Evolutionary conservation across 1,284 basidiomycete species (phyloP).

Genomic region (Irpex sp.): DNA sequence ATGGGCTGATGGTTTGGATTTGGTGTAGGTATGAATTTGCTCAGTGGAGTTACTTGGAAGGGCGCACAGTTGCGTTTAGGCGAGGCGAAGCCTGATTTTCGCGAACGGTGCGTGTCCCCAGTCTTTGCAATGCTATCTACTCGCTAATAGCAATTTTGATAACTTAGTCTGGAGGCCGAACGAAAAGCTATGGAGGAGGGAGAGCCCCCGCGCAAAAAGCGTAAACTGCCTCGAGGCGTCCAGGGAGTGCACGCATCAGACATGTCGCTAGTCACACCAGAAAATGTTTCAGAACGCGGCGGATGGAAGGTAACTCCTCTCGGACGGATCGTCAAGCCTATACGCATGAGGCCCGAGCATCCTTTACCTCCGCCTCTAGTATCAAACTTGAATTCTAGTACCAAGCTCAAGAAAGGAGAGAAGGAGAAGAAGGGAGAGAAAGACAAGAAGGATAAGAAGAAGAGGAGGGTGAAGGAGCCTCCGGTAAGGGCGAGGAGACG

Average conservation of each 20-base stretch:
- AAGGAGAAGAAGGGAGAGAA: constrained; percentile 12
- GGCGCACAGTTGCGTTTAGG: constrained; percentile 74
- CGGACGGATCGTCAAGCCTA: constrained; percentile 57
- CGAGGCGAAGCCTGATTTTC: constrained; percentile 69
- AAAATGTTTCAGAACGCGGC: constrained; percentile 40
- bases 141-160: not conserved
- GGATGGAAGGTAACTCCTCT: constrained; percentile 66
- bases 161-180: constrained; percentile 31
- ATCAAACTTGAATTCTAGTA: constrained; percentile 14
- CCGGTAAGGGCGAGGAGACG: constrained; percentile 44
- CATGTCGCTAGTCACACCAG: constrained; percentile 57
- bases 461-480: constrained; percentile 22
- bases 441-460: constrained; percentile 16
- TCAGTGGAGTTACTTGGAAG: constrained; percentile 79
- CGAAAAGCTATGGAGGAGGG: constrained; percentile 20
- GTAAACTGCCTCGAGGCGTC: constrained; percentile 29
- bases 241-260: constrained; percentile 43
- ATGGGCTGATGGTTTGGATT: too few relatives aligned
- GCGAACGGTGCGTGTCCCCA: constrained; percentile 53
- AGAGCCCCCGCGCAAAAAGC: constrained; percentile 28
- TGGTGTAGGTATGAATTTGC: constrained; percentile 63
- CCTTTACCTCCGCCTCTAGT: constrained; percentile 42
- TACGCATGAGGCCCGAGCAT: constrained; percentile 60
- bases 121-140: too few relatives aligned
- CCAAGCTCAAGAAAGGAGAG: constrained; percentile 5